Evolutionary conservation across 768 basidiomycete species (phyloP).

Genomic region (Leccinum rimulosum): DNA sequence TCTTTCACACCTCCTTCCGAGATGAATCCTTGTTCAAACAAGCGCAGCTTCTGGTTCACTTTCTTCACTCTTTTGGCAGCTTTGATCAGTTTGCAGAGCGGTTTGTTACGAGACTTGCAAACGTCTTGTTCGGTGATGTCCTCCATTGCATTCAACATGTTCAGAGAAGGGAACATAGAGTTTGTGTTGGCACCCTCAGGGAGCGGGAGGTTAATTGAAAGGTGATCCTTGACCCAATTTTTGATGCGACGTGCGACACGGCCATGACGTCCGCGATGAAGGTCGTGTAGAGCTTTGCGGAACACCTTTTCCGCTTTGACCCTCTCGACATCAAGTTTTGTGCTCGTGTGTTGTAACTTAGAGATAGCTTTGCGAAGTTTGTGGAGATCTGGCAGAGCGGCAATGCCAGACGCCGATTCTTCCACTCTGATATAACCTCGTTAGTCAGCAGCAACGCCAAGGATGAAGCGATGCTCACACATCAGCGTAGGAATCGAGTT

Average conservation of each 20-base stretch:
- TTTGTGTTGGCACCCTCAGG: neutral
- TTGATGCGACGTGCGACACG: slow-evolving; percentile 4
- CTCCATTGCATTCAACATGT: neutral
- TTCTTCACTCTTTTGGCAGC: slow-evolving; percentile 57
- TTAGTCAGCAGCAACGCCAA: slow-evolving; percentile 21
- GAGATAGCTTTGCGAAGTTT: slow-evolving; percentile 46
- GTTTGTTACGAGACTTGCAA: slow-evolving; percentile 25
- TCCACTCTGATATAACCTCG: slow-evolving; percentile 48
- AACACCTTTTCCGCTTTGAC: slow-evolving; percentile 50
- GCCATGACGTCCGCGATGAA: slow-evolving; percentile 1
- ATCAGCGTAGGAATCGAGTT: slow-evolving; percentile 57
- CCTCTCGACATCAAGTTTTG: slow-evolving; percentile 59
- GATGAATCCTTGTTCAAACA: slow-evolving; percentile 81
- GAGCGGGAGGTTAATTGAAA: neutral
- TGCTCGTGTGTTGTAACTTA: slow-evolving; percentile 48
- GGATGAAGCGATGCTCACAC: slow-evolving; percentile 42
- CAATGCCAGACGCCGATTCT: slow-evolving; percentile 31
- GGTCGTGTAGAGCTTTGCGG: slow-evolving; percentile 41
- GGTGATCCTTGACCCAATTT: slow-evolving; percentile 30
- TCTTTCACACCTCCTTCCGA: slow-evolving; percentile 72
- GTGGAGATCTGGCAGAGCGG: slow-evolving; percentile 34
- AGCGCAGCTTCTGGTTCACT: slow-evolving; percentile 63
- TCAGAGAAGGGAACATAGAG: slow-evolving; percentile 4
- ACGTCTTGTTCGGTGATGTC: slow-evolving; percentile 4
- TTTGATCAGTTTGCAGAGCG: slow-evolving; percentile 46